These are phyloP conservation scores for Aureobasidium sp. DNA, from an alignment of 2,329 filamentous ascomycete species.

Conservation along the genomic window DNA sequence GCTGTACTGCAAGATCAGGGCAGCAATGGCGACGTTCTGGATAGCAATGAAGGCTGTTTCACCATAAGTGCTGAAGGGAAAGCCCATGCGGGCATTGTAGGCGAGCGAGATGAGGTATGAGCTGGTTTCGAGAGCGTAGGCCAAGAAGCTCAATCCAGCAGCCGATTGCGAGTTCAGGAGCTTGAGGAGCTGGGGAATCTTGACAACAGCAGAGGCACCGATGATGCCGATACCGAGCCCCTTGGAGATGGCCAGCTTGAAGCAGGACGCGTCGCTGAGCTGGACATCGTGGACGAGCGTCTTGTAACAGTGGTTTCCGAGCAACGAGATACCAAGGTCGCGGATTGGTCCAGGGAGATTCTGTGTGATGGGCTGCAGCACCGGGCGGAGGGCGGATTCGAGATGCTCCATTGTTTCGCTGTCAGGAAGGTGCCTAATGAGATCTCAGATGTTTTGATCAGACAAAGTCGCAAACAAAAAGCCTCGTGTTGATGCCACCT, in stretches of 20 bases:
- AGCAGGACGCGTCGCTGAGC: constrained; percentile 65
- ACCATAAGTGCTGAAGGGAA: constrained; percentile 94
- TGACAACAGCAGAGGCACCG: constrained; percentile 81
- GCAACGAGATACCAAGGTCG: constrained; percentile 68
- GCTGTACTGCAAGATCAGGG: constrained; percentile 78
- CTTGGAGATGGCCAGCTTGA: constrained; percentile 88
- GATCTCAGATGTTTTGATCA: neutral
- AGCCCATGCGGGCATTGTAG: constrained; percentile 85
- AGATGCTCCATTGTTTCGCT: constrained; percentile 36
- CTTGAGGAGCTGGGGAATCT: constrained; percentile 95
- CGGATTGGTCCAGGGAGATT: constrained; percentile 61
- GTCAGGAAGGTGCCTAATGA: neutral
- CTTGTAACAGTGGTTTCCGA: constrained; percentile 77
- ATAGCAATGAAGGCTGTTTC: constrained; percentile 87
- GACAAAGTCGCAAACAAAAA: neutral
- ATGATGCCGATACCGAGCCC: constrained; percentile 91
- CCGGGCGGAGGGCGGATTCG: constrained; percentile 36
- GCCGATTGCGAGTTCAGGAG: constrained; percentile 73
- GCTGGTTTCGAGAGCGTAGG: constrained; percentile 85
- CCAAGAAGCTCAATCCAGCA: constrained; percentile 77
- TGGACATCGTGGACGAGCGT: constrained; percentile 80
- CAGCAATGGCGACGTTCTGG: constrained; percentile 85
- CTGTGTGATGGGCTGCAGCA: constrained; percentile 39
- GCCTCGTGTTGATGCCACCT: constrained; percentile 4
- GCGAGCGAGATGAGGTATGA: constrained; percentile 83